Evolutionary conservation across 116 monocot genomes (phyloP).

Genomic region (Iris pallida): DNA sequence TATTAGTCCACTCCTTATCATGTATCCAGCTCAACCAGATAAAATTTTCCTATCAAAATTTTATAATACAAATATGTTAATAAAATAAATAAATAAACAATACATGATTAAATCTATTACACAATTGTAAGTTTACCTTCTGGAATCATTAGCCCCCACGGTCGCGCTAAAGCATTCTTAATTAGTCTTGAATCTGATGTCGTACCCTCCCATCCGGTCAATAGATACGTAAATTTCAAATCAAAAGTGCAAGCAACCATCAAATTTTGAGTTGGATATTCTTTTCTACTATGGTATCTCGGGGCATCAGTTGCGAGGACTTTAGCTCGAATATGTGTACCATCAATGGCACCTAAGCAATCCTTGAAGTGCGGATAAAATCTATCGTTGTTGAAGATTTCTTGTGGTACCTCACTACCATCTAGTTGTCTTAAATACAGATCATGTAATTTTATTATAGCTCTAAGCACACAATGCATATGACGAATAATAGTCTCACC

Average conservation of each 20-base stretch:
- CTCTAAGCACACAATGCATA: neutral
- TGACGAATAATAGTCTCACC: neutral
- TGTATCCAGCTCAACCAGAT: slow-evolving; percentile 1
- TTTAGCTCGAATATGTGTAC: neutral
- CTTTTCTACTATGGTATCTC: neutral
- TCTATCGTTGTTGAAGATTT: neutral
- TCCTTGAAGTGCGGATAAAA: neutral
- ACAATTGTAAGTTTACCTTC: neutral
- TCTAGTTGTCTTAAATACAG: neutral
- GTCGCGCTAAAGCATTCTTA: neutral
- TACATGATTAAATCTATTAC: neutral
- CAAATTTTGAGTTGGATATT: slow-evolving; percentile 1
- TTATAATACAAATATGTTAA: neutral
- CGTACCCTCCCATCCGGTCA: neutral
- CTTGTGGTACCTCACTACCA: neutral
- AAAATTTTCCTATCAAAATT: neutral
- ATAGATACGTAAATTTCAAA: neutral
- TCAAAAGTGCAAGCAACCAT: neutral
- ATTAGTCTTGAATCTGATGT: neutral
- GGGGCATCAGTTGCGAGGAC: neutral
- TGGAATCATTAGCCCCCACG: neutral
- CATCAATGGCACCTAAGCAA: slow-evolving; percentile 2
- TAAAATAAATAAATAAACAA: neutral
- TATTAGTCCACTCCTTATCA: neutral
- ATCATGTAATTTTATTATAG: neutral